Evolutionary conservation across 1,284 basidiomycete genomes (phyloP), one percentile per base, ranked within the genome.

Genomic region (Naganishia sp.): DNA sequence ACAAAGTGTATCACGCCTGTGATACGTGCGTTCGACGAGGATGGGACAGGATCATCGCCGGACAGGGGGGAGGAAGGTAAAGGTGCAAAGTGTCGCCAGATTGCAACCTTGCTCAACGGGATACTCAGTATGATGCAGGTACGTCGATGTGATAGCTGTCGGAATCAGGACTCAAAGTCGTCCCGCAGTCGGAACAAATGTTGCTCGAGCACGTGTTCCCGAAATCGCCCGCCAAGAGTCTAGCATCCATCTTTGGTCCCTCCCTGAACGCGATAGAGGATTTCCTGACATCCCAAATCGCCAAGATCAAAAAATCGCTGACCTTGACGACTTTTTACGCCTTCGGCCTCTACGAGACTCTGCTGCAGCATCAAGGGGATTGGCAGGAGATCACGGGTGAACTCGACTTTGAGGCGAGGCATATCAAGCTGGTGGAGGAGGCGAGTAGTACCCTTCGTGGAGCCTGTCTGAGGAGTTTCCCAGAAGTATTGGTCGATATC

Each of bases 401-500:
- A 52, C 75, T 75, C 56, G 63, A 74, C 15, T 61, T 25, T 21
- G 65, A 66, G 18, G 25, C 39, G 31, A n/a, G 52, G 31, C 39
- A 55, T 3, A n/a, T 23, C n/a, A 28, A n/a, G 31, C 42, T 64
- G 23, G 23, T 69, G 2, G 61, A 9, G 9, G 65, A 66, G 21
- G 43, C 54, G 15, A 33, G 61, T 25, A 56, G 33, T 23, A 48
- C 54, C n/a, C 33, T 66, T 0, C 48, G 68, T n/a, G 45, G 61
- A 13, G 48, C 53, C 21, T 69, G 68, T 53, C 48, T 66, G 44
- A 72, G 79, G 16, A 76, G 75, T n/a, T 80, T 79, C 75, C 78
- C 79, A 15, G 78, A 79, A 64, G 65, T 75, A 1, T 69, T 79
- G 18, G 77, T 78, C 11, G 79, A 80, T 69, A 77, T 80, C 52